Evolutionary conservation across 495 filamentous ascomycete genomes (phyloP), one percentile per base, ranked within the genome.

Genomic region (Annulohypoxylon nitens): DNA sequence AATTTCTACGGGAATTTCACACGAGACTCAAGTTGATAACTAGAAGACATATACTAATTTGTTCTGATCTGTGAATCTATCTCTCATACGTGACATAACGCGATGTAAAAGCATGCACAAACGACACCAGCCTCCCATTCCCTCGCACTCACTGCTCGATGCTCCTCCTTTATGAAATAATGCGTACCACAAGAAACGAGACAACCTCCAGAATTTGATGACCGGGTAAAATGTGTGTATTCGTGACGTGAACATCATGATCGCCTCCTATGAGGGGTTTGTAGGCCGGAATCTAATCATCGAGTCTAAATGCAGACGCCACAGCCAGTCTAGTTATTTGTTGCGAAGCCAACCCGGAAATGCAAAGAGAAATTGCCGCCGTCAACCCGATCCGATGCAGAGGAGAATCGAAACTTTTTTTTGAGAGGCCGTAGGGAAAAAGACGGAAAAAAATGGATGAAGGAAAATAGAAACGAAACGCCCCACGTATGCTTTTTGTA

Each of bases 311-410:
- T 77, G 77, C 77, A 70, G 70, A 78, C 72, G 71, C 76, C 76
- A 67, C 75, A 79, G 70, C 77, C 75, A 77, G 75, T 84, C 81
- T 84, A 83, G 76, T 84, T 82, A 69, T 76, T 80, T 80, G 76
- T 80, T 75, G 76, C 77, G 72, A 81, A 81, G 69, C 78, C 78
- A 75, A 74, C 74, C 78, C 81, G 71, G 80, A 79, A 80, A 83
- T 83, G 81, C 79, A 83, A 30, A 30, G 79, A 81, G 74, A 73
- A 72, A 71, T 72, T 77, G 71, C 81, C 81, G 69, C 81, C 79
- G 69, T 74, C 81, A 81, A 75, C 79, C 81, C 83, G 78, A 82
- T 82, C 77, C 81, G 79, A 82, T 78, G 77, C 78, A 80, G 75
- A 75, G 58, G 71, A 73, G 71, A 78, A 78, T 78, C 70, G 72